A percentile compares a stretch with the other conserved stretches of the same genome.
phyloP scores from a whole-genome alignment of 768 basidiomycete genomes.

The Tephrocybe sp. region DNA sequence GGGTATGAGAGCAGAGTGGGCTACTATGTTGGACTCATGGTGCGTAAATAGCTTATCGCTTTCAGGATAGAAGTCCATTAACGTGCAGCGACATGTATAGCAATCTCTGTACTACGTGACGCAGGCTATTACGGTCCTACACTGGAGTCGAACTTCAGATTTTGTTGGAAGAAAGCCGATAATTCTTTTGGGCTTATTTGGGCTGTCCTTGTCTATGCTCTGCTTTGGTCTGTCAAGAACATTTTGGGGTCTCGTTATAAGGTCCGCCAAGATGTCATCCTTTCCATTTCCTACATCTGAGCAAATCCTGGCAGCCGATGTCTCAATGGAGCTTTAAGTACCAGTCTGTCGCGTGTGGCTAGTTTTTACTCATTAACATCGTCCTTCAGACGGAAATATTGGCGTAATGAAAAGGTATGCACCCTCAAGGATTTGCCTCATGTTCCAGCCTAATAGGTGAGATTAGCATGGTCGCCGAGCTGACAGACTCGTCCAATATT shows the following conservation, averaged over 20 bases:
- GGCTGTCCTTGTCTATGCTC: slow-evolving; percentile 66
- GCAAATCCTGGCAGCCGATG: slow-evolving; percentile 42
- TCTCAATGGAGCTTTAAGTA: slow-evolving; percentile 71
- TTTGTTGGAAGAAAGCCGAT: slow-evolving; percentile 76
- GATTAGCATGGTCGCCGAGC: slow-evolving; percentile 63
- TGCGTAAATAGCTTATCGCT: slow-evolving; percentile 23
- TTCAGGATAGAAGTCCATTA: background rate
- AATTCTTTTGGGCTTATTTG: slow-evolving; percentile 61
- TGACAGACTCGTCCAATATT: slow-evolving; percentile 73
- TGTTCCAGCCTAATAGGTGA: background rate
- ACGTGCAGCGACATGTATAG: slow-evolving; percentile 30
- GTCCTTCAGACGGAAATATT: slow-evolving; percentile 49
- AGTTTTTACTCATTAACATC: background rate
- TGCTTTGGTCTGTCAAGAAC: slow-evolving; percentile 72
- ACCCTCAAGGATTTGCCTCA: background rate
- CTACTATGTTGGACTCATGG: slow-evolving; percentile 78
- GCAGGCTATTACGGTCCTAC: slow-evolving; percentile 67
- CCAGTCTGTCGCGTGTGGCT: slow-evolving; percentile 12
- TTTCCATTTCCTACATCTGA: background rate
- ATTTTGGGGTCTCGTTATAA: slow-evolving; percentile 60
- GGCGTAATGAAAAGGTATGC: slow-evolving; percentile 63
- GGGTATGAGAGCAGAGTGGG: slow-evolving; percentile 74
- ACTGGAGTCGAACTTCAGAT: slow-evolving; percentile 76
- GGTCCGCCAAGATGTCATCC: slow-evolving; percentile 24
- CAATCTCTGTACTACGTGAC: slow-evolving; percentile 77